A percentile compares a stretch with the other conserved stretches of the same genome.
Evolutionary conservation across 306 rosid species (phyloP).

Genomic region (Pterocarpus santalinus): DNA sequence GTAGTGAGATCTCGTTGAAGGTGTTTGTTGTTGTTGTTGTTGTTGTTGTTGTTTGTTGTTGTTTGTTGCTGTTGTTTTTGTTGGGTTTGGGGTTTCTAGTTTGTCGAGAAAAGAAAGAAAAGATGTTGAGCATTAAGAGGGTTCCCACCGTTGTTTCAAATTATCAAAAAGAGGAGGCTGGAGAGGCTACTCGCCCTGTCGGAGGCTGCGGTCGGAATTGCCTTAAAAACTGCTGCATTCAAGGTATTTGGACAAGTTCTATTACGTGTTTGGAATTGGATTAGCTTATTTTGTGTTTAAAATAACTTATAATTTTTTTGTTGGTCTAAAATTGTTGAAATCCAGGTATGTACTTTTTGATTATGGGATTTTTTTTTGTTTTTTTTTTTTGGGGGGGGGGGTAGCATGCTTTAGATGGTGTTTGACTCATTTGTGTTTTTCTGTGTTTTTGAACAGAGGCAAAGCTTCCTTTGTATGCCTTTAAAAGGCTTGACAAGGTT

Average conservation of each 20-base stretch:
- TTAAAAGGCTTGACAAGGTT: constrained; percentile 58
- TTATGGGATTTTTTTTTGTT: constrained; percentile 1
- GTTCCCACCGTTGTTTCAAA: constrained; percentile 94
- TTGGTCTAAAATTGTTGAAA: too few species aligned
- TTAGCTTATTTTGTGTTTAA: not conserved
- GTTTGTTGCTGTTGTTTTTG: constrained; percentile 1
- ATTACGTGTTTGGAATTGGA: not conserved
- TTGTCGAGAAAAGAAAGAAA: constrained; percentile 3
- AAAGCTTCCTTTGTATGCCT: constrained; percentile 90
- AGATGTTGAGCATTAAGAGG: constrained; percentile 86
- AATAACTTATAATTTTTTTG: too few species aligned
- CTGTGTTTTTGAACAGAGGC: constrained; percentile 62
- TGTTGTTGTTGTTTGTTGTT: constrained; percentile 28
- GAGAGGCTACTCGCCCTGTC: constrained; percentile 56
- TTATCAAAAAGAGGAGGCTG: constrained; percentile 81
- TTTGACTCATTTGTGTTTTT: not conserved
- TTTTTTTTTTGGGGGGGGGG: not conserved
- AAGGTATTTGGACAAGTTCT: constrained; percentile 57
- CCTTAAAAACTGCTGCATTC: constrained; percentile 79
- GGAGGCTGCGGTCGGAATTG: constrained; percentile 91
- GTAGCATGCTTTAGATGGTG: not conserved
- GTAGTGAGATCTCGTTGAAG: constrained; percentile 39
- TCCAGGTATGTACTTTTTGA: not conserved
- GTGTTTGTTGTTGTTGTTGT: not conserved
- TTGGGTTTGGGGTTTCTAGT: constrained; percentile 40